Base-by-base conservation (phyloP, 208 protist genomes). In the Vickermania spadyakhi region DNA sequence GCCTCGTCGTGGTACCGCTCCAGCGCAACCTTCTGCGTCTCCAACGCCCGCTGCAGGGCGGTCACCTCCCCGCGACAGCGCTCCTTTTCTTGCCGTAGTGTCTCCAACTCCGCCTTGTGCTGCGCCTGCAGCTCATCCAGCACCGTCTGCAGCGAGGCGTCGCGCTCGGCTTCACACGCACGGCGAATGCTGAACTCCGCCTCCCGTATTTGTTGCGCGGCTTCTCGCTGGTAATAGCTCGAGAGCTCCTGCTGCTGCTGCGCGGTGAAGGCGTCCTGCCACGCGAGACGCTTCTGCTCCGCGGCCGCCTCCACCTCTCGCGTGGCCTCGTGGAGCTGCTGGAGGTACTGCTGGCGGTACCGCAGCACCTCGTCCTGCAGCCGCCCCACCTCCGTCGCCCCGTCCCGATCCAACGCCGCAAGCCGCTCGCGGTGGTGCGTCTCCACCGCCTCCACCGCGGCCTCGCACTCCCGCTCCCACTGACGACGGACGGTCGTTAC, bases 131-230 rank as follows among this genome's bases (percentile, higher is more conserved):
- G 63, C 41, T 69, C 60, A 55, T 80, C 75, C 53, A 87, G 73
- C 25, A 84, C 82, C 49, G 85, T 79, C 18, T 69, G 56, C 11
- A 94, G 74, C 11, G 84, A 81, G 0, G 73, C 62, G 60, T 94
- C 88, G 14, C 84, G 84, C 63, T 94, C 84, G 27, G 74, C 62
- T 66, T 91, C 84, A 45, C 65, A 89, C 31, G 62, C 60, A 25
- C 62, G 60, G 4, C 78, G 79, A 14, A 92, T 31, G 56, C 86
- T 82, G 28, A 70, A 70, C 59, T 94, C 84, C 42, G 75, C 75
- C 0, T 41, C 45, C 2, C 72, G 70, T 18, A 94, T 72, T 55
- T 87, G 73, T 27, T 68, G 36, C 36, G 7, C 11, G 11, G 36
- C 36, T 18, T 45, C 36, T 7, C 36, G 36, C 11, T 45, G 36